A percentile compares a stretch with the other conserved stretches of the same genome.
phyloP scores from a whole-genome alignment of 2,329 filamentous ascomycete species.

The Colletotrichum paranaense region DNA sequence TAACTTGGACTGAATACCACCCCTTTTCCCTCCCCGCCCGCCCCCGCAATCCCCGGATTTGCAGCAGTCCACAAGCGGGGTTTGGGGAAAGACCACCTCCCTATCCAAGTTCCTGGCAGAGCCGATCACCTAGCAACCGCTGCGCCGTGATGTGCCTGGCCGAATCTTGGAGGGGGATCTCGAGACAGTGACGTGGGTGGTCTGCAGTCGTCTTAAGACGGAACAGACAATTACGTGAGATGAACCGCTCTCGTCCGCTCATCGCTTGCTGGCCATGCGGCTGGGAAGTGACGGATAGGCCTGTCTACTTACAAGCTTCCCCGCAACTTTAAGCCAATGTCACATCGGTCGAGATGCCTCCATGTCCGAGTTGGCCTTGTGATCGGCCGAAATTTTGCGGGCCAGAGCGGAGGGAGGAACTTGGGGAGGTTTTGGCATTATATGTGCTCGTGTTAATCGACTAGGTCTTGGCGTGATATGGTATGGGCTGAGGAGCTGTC shows the following conservation, averaged over 20 bases:
- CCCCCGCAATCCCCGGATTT: slow-evolving; percentile 30
- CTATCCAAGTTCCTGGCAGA: not conserved
- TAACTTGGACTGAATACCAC: not conserved
- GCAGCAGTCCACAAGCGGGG: not conserved
- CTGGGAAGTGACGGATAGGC: too few species aligned
- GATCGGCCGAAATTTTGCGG: not conserved
- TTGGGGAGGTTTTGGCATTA: not conserved
- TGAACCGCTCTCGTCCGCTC: not conserved
- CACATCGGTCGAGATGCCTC: not conserved
- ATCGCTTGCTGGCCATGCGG: too few species aligned
- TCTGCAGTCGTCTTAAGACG: too few species aligned
- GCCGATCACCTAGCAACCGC: not conserved
- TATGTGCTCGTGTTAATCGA: not conserved
- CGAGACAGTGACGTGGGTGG: not conserved
- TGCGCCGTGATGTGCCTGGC: not conserved
- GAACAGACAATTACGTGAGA: not conserved
- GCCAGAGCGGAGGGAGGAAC: not conserved
- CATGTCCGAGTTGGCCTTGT: not conserved
- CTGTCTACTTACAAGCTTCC: not conserved
- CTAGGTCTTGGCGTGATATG: not conserved
- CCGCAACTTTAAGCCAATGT: not conserved
- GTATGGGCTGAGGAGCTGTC: not conserved
- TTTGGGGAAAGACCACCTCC: not conserved
- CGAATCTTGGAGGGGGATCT: not conserved
- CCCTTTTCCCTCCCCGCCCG: not conserved